Percentiles rank a stretch among this genome's conserved stretches.
Evolutionary conservation across 2,329 filamentous ascomycete genomes (phyloP).

Genomic region (Aspergillus ruber): DNA sequence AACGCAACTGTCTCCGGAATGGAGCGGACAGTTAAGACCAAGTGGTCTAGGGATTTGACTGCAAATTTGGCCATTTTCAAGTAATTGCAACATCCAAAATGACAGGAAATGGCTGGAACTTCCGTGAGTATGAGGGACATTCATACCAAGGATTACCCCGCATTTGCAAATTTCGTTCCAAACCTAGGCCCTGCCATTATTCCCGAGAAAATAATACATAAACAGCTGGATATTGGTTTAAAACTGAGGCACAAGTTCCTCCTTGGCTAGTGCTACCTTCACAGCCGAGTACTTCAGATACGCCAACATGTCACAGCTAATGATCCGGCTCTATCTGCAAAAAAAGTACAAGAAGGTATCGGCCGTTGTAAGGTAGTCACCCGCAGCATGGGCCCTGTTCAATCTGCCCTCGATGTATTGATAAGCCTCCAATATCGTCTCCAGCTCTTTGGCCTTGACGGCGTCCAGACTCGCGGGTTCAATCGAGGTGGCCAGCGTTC

Average conservation of each 20-base stretch:
- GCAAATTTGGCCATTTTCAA: conserved; percentile 10
- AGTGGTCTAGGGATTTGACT: conserved; percentile 51
- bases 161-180: no score
- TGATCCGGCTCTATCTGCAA: conserved; percentile 22
- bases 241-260: no score
- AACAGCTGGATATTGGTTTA: no score
- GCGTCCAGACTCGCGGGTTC: conserved; percentile 7
- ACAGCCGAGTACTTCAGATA: not conserved
- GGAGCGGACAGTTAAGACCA: conserved; percentile 53
- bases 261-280: no score
- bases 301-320: conserved; percentile 13
- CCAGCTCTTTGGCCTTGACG: not conserved
- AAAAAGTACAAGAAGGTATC: conserved; percentile 30
- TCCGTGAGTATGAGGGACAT: no score
- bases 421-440: conserved; percentile 1
- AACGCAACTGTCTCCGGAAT: conserved; percentile 47
- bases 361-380: conserved; percentile 26
- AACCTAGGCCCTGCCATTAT: no score
- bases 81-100: no score
- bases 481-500: conserved; percentile 14
- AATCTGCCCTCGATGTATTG: conserved; percentile 1
- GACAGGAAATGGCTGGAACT: no score
- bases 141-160: no score
- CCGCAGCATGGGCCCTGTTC: conserved; percentile 10
- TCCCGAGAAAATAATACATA: no score